Evolutionary conservation across 441 rosid genomes (phyloP), one percentile per base, ranked within the genome.

Genomic region (Pelargonium hybrid): DNA sequence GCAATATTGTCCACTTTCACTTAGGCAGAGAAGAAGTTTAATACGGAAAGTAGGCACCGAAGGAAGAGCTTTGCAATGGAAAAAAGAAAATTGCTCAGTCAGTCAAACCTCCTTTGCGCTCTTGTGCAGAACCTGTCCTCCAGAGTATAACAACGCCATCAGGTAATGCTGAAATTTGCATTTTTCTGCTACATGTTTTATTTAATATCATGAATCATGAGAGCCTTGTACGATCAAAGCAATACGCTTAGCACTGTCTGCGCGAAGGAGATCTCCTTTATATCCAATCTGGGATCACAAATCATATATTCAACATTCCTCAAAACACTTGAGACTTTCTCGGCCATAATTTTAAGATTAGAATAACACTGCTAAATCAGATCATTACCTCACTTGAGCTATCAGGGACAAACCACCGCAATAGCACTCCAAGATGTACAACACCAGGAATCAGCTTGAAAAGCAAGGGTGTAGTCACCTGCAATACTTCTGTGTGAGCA

Each of bases 381-480:
- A 61, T 23, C 5, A 57, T 80, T 87, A 91, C 98, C 96, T 93
- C 98, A 17, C 69, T 75, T 37, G 88, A 75, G 78, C 73, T 76
- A 48, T 91, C 95, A 0, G 93, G 87, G n/a, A 95, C 79, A 79
- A 91, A 93, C 98, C 98, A 93, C 75, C 92, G 84, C 84, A 90
- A 78, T 11, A 90, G 87, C 76, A 88, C 92, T 61, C 98, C 97
- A 50, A 91, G 90, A 80, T 82, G 94, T 75, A 91, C 84, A 68
- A 93, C 92, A 13, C 90, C 98, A 1, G 97, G 97, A 74, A 93
- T 91, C 80, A 91, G 79, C 86, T 93, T 93, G 85, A 93, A 93
- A 73, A 93, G 92, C 83, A 93, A 86, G 69, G 98, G 93, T 13
- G 98, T 93, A 7, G 96, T 93, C 78, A 93, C 98, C 98, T 93